phyloP scores from a whole-genome alignment of 352 stramenopile genomes.

The Globisporangium carolinianum region DNA sequence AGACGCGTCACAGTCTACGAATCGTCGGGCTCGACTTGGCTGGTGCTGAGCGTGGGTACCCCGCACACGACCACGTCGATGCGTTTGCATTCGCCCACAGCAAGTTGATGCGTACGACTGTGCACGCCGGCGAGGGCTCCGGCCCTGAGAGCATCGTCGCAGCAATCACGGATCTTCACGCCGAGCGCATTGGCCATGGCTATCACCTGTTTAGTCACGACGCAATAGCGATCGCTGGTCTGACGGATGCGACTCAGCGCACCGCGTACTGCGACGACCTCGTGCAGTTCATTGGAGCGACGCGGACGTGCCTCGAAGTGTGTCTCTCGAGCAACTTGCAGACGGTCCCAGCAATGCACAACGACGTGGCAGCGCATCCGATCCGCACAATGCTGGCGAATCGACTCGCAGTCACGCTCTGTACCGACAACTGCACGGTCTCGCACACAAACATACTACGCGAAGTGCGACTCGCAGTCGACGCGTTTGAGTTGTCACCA shows the following conservation, averaged over 20 bases:
- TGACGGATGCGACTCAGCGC: slow-evolving; percentile 36
- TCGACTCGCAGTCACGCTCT: slow-evolving; percentile 76
- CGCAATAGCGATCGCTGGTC: slow-evolving; percentile 57
- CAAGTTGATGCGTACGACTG: slow-evolving; percentile 87
- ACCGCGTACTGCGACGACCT: slow-evolving; percentile 69
- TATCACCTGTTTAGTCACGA: slow-evolving; percentile 77
- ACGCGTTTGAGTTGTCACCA: slow-evolving; percentile 71
- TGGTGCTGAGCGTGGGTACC: slow-evolving; percentile 73
- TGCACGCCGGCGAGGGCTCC: slow-evolving; percentile 84
- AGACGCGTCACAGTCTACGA: slow-evolving; percentile 50
- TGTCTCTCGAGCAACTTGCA: slow-evolving; percentile 87
- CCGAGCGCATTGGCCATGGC: slow-evolving; percentile 81
- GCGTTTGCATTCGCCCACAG: slow-evolving; percentile 83
- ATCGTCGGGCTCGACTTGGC: slow-evolving; percentile 87
- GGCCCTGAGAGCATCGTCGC: slow-evolving; percentile 85
- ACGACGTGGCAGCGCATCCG: slow-evolving; percentile 66
- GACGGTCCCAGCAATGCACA: slow-evolving; percentile 69
- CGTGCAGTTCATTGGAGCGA: slow-evolving; percentile 77
- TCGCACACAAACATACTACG: slow-evolving; percentile 81
- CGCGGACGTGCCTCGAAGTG: slow-evolving; percentile 79
- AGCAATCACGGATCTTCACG: slow-evolving; percentile 81
- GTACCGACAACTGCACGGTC: slow-evolving; percentile 86
- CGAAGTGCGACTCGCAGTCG: slow-evolving; percentile 74
- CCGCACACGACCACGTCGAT: slow-evolving; percentile 70
- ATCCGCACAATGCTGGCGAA: slow-evolving; percentile 78